Evolutionary conservation across 202 grass and related monocot species (phyloP), one percentile per base, ranked within the genome.

Genomic region (Panicum virgatum): DNA sequence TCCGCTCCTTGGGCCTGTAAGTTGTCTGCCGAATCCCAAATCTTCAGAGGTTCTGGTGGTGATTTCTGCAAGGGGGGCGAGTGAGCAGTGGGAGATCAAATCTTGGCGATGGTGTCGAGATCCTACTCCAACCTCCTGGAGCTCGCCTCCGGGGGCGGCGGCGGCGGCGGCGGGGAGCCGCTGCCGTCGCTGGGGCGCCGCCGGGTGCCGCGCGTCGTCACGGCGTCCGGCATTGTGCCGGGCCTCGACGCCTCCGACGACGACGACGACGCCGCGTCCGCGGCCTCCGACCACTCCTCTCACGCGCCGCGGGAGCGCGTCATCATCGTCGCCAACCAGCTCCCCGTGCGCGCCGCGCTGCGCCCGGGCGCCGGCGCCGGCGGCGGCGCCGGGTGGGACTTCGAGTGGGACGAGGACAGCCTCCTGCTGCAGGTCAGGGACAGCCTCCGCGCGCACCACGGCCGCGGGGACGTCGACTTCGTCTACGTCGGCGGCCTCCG

Each of bases 301-400:
- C 85, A 84, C 59, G 66, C 81, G 15, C 78, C 87, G 69, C 59
- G 85, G 19, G 89, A 97, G 45, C 94, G 94, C 76, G 84, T 82
- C 64, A 94, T 97, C 87, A 86, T 97, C 70, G 94, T 97, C 32
- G 92, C 92, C 61, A 97, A 97, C 70, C 92, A 97, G 92, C 94
- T 97, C 48, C 94, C 94, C 38, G 83, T 97, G 45, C 84, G 90
- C 26, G 88, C 85, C 25, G 13, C 67, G n/a, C 83, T 86, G n/a
- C 83, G 34, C 29, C 52, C 74, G 10, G 74, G 13, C n/a, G n/a
- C n/a, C n/a, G n/a, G n/a, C n/a, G n/a, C n/a, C n/a, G n/a, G n/a
- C n/a, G n/a, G n/a, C 16, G 73, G 13, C 34, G 73, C 79, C 61
- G 69, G 80, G 5, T 97, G 86, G 88, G 81, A 58, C 26, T 94